Conservation (phyloP, 2,329 filamentous ascomycete genomes). For the Trichoderma sp. region DNA sequence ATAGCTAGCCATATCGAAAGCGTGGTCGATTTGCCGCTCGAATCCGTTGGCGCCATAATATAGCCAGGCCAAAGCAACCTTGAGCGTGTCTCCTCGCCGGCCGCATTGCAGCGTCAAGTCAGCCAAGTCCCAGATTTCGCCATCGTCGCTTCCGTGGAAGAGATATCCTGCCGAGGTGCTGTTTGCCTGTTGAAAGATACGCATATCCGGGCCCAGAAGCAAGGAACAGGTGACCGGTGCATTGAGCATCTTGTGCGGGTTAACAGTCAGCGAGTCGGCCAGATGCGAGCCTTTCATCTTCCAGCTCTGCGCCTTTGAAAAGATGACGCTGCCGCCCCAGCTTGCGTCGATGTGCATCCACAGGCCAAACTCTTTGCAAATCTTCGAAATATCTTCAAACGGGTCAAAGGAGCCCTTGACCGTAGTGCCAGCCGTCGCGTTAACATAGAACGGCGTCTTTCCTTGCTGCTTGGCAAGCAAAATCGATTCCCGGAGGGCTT, state of each 20-base stretch:
- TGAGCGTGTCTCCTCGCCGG: conserved; percentile 78
- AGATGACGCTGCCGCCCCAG: conserved; percentile 84
- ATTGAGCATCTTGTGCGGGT: conserved; percentile 97
- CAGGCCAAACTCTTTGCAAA: conserved; percentile 69
- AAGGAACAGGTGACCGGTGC: conserved; percentile 89
- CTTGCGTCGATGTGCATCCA: conserved; percentile 94
- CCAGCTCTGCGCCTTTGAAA: conserved; percentile 60
- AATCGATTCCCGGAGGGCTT: conserved; percentile 62
- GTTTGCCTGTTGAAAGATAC: conserved; percentile 77
- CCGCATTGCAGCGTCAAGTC: conserved; percentile 94
- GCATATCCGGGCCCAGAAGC: conserved; percentile 73
- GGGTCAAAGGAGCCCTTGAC: conserved; percentile 88
- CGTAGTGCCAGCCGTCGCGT: conserved; percentile 91
- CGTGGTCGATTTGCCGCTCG: conserved; percentile 64
- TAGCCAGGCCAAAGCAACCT: conserved; percentile 83
- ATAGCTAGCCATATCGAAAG: conserved; percentile 68
- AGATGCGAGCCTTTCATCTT: conserved; percentile 69
- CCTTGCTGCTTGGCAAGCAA: conserved; percentile 60
- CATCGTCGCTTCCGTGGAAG: conserved; percentile 60
- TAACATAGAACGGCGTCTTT: conserved; percentile 88
- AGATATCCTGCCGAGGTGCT: conserved; percentile 84
- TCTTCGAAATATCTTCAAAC: conserved; percentile 62
- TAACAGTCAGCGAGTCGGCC: conserved; percentile 81
- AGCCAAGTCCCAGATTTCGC: conserved; percentile 80
- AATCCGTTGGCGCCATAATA: conserved; percentile 83